A percentile compares a stretch with the other conserved stretches of the same genome.
Evolutionary conservation across 139 green algal genomes (phyloP).

Genomic region (Microglena sp.): DNA sequence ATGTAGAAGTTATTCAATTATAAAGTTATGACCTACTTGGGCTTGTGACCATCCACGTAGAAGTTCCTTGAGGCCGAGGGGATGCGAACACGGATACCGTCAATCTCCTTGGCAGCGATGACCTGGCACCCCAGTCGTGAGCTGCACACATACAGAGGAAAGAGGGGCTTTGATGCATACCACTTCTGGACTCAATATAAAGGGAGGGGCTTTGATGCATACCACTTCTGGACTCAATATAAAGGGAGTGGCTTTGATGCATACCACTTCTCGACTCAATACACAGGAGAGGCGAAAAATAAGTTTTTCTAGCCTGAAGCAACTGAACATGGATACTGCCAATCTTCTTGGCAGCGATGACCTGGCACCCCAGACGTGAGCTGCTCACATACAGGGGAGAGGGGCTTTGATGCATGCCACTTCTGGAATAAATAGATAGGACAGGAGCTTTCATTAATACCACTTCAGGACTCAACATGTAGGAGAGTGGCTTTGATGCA

Average conservation of each 20-base stretch:
- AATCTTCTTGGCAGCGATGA: conserved; percentile 78
- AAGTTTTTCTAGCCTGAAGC: too few species aligned
- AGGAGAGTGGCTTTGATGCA: too few species aligned
- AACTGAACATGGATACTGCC: conserved; percentile 82
- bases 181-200: neutral
- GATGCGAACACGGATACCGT: conserved; percentile 85
- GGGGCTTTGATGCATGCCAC: neutral
- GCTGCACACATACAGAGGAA: conserved; percentile 39
- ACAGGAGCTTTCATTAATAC: neutral
- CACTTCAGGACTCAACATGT: neutral
- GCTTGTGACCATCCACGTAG: conserved; percentile 47
- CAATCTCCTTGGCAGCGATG: conserved; percentile 74
- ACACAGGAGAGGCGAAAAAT: too few species aligned
- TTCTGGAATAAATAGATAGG: neutral
- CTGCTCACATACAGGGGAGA: conserved; percentile 36
- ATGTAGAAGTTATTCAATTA: too few species aligned
- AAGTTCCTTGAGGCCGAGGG: conserved; percentile 92
- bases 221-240: neutral
- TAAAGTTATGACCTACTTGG: too few species aligned
- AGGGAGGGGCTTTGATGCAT: neutral
- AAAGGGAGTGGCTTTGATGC: too few species aligned
- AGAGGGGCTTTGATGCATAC: neutral
- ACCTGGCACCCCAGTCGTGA: conserved; percentile 95
- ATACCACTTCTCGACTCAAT: too few species aligned
- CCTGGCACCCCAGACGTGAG: conserved; percentile 91